Base-by-base conservation (phyloP, 495 filamentous ascomycete genomes). In the Xeromyces bisporus region DNA sequence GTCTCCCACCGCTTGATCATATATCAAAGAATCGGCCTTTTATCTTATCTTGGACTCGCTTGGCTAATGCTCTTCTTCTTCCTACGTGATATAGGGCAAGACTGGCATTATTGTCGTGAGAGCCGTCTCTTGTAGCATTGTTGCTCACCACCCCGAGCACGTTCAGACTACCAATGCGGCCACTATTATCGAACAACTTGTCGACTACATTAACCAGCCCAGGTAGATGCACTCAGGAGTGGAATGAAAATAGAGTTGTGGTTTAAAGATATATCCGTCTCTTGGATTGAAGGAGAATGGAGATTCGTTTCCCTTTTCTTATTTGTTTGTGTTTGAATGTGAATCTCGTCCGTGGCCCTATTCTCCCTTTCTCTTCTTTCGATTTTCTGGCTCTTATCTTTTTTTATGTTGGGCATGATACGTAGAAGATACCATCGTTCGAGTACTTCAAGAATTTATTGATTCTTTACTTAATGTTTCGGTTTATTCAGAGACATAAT, bases 71-170 rank as follows among this genome's bases (percentile, higher is more conserved):
- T 21, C 9, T 21, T 21, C 9, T 21, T 21, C 20, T 11, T 27
- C 5, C 26, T 38, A 7, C 39, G n/a, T n/a, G n/a, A n/a, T n/a
- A n/a, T n/a, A 96, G 85, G 83, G 78, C 42, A 81, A 76, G 58
- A 72, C 73, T 42, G 89, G 89, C 35, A 54, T 89, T 42, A 57
- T 75, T 45, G 66, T 83, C 42, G 73, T 75, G 50, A 86, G 84
- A 64, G 86, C 86, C 40, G 72, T 57, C 31, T 77, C 86, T 56
- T 79, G 82, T 44, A 68, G 93, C 48, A 72, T 97, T 47, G 56
- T 97, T 52, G 77, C 69, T 42, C 82, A 93, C 63, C 77, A 93
- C 66, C 64, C 64, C 44, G 84, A 91, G 50, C 51, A 40, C 23
- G 55, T 68, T 25, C 63, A 74, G 44, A 75, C 75, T 15, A 36